These are phyloP conservation scores for Nitzschia sp. DNA, from an alignment of 108 stramenopile species.

Conservation along the genomic window DNA sequence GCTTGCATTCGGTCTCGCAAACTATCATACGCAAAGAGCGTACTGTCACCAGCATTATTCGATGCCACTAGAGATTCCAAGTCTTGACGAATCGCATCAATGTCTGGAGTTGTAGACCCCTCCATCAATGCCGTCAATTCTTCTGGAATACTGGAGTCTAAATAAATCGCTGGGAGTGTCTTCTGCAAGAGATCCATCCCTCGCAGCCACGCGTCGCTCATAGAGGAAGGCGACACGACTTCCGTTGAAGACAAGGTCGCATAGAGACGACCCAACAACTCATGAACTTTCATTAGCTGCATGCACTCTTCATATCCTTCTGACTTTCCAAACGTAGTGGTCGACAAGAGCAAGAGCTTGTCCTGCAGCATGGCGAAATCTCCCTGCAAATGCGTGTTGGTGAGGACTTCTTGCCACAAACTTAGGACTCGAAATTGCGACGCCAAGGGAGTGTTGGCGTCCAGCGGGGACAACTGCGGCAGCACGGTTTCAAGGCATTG, in stretches of 20 bases:
- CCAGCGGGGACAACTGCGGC: constrained; percentile 2
- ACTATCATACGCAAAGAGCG: not conserved
- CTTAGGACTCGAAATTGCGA: not conserved
- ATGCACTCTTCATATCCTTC: constrained; percentile 4
- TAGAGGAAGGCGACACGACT: no score
- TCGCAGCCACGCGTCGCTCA: not conserved
- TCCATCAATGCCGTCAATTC: not conserved
- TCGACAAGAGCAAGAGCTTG: not conserved
- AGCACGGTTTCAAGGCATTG: constrained; percentile 6
- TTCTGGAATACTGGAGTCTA: not conserved
- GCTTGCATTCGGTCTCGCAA: constrained; percentile 5
- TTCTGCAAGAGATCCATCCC: not conserved
- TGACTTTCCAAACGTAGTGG: not conserved
- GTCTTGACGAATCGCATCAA: not conserved
- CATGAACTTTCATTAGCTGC: constrained; percentile 12
- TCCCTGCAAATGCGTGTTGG: constrained; percentile 11
- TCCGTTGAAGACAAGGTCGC: not conserved
- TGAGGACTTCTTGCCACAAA: constrained; percentile 10
- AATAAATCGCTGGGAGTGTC: not conserved
- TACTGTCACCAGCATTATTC: not conserved
- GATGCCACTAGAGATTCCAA: not conserved
- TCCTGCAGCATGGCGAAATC: constrained; percentile 15
- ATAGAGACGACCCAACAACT: not conserved
- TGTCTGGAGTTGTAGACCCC: not conserved
- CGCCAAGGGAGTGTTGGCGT: not conserved